Evolutionary conservation across 306 rosid species (phyloP), one percentile per base, ranked within the genome.

Genomic region (Prosopis cineraria): DNA sequence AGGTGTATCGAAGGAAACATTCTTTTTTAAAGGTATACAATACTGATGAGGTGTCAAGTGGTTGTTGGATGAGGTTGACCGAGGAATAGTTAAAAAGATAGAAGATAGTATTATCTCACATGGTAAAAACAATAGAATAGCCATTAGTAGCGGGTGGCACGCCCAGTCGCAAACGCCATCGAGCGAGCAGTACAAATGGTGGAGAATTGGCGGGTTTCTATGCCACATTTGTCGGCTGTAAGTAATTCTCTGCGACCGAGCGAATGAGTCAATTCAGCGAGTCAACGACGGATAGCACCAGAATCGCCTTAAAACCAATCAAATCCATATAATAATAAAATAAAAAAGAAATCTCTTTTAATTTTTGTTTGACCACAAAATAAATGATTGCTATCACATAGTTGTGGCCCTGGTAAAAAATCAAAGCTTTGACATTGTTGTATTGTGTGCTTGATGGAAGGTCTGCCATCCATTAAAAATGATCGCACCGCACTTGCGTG

Each of bases 161-260:
- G 52, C 70, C 79, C 56, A 75, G 60, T 33, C n/a, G 56, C 25
- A 8, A 48, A 48, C 24, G 55, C 83, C 43, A 33, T 5, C 22
- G 60, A 74, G 70, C 22, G 60, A 74, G 70, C 33, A 44, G 72
- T 67, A 68, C 73, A 64, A 70, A 69, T 74, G 80, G 68, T 62
- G 72, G 60, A 77, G 73, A 77, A 65, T 74, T 75, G 75, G 81
- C 16, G 30, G 65, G 78, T 75, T 79, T 69, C 72, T 33, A 69
- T 70, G 76, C 82, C 82, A 76, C 78, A 47, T 82, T 79, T 82
- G 60, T 72, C 72, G 82, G 77, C 60, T 62, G 60, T 72, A 59
- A 69, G 10, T 74, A 78, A 22, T 55, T 25, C 3, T 25, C 3
- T 25, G 31, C 31, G 8, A 11, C 16, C 30, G 3, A 22, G 0